Percentiles rank a stretch among this genome's conserved stretches.
Conservation (phyloP, 805 yeast genomes). For the Jamesozyma hellenica region DNA sequence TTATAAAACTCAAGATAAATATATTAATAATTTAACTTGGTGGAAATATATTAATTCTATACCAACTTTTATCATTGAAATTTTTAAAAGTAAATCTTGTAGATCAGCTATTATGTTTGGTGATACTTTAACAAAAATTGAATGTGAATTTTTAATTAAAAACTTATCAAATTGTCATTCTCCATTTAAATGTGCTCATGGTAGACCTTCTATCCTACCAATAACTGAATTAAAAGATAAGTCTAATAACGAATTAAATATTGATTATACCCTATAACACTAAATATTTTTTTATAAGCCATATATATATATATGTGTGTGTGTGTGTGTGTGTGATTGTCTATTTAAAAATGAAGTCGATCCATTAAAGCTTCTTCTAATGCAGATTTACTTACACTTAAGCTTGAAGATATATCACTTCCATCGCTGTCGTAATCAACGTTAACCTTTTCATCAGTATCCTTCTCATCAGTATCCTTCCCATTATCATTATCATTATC, state of each 20-base stretch:
- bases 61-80: constrained; percentile 43
- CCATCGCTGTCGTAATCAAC: constrained; percentile 7
- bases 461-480: too few species aligned
- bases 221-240: not conserved
- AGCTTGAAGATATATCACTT: constrained; percentile 31
- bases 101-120: constrained; percentile 68
- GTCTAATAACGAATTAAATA: too few species aligned
- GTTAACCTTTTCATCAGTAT: not conserved
- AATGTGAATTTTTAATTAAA: constrained; percentile 38
- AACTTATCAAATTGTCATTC: constrained; percentile 38
- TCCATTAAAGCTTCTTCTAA: constrained; percentile 35
- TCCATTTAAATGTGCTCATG: constrained; percentile 83
- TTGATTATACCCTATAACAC: too few species aligned
- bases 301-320: too few species aligned
- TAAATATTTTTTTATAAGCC: too few species aligned
- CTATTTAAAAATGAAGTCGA: constrained; percentile 29
- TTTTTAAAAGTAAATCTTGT: constrained; percentile 55
- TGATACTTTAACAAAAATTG: constrained; percentile 32
- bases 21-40: constrained; percentile 25
- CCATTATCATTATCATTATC: too few species aligned
- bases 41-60: constrained; percentile 32
- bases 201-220: constrained; percentile 51
- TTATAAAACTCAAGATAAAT: too few species aligned
- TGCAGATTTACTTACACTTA: constrained; percentile 33
- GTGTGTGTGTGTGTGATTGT: too few species aligned